Base-by-base conservation (phyloP, 1,284 basidiomycete genomes). In the Hemileia vastatrix region DNA sequence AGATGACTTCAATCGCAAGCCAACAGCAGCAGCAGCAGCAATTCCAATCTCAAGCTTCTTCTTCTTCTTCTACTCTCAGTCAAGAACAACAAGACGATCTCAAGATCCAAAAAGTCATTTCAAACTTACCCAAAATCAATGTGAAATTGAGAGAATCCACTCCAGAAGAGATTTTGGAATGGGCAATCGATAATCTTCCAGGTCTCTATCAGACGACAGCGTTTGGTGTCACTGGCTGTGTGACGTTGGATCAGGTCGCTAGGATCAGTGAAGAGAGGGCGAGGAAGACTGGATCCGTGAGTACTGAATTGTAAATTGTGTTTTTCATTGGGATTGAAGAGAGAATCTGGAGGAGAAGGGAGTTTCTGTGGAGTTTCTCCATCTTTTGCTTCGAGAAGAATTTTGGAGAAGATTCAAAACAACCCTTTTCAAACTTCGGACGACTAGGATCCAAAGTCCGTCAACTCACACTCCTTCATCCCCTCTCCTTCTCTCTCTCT, bases 141-240 rank as follows among this genome's bases (percentile, higher is more conserved):
- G 79, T 78, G 11, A 78, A 88, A 71, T 83, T 95, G 6, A 80
- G 80, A 51, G 75, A 80, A 8, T 83, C 89, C 67, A 79, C 83
- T 0, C 89, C 92, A 0, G 84, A 89, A 71, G 82, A 90, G 66
- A 88, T 94, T 65, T 81, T 96, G 51, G 72, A 76, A 71, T 95
- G 92, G 92, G 88, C 86, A 0, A 74, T 90, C 50, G 81, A 84
- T 61, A 81, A 89, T 70, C 79, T 95, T n/a, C 86, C 87, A 0
- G 66, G 73, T 11, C 79, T 95, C 21, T 86, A 84, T 77, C 91
- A 95, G 76, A 94, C 91, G 2, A 95, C 92, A 1, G 73, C 73
- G 2, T 75, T 73, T 53, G 73, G 73, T 24, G 63, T 75, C 48
- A 75, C 73, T 5, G 73, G 73, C 31, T 75, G 73, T 67, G 72